Evolutionary conservation across 345 rosid genomes (phyloP).

Genomic region (Linum tenue): DNA sequence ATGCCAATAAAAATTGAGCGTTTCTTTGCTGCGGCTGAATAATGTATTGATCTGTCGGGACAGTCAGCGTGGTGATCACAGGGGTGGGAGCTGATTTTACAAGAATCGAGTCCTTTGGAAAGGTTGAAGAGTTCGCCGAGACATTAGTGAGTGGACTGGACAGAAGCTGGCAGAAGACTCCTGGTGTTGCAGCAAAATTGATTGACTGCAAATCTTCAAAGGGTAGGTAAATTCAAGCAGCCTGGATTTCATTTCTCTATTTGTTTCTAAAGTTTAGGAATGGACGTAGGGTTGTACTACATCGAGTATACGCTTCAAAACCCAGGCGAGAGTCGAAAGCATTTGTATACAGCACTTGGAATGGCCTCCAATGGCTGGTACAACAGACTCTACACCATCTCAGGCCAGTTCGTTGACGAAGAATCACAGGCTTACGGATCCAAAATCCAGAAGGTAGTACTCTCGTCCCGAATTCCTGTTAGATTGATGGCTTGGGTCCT

Average conservation of each 20-base stretch:
- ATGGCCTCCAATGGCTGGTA: slow-evolving; percentile 89
- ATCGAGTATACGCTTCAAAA: slow-evolving; percentile 80
- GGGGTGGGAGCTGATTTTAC: slow-evolving; percentile 95
- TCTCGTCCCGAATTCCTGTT: background rate
- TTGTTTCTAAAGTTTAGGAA: background rate
- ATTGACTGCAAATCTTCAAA: slow-evolving; percentile 52
- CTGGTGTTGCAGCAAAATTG: slow-evolving; percentile 78
- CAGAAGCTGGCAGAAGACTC: slow-evolving; percentile 86
- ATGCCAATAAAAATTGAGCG: too few relatives aligned
- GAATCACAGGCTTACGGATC: slow-evolving; percentile 52
- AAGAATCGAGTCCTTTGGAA: slow-evolving; percentile 84
- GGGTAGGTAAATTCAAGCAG: slow-evolving; percentile 45
- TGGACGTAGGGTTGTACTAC: slow-evolving; percentile 64
- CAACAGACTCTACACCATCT: slow-evolving; percentile 80
- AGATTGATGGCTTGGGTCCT: background rate
- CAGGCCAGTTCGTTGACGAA: slow-evolving; percentile 78
- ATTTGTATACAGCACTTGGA: slow-evolving; percentile 72
- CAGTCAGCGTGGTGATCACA: slow-evolving; percentile 62
- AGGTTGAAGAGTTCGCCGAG: slow-evolving; percentile 84
- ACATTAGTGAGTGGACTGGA: slow-evolving; percentile 86
- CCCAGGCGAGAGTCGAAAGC: slow-evolving; percentile 67
- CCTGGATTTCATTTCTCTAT: background rate
- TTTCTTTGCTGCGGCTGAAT: background rate
- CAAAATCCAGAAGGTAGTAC: slow-evolving; percentile 53
- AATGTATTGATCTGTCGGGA: background rate